phyloP scores from a whole-genome alignment of 495 filamentous ascomycete species.

The Penicillium longicatenatum region DNA sequence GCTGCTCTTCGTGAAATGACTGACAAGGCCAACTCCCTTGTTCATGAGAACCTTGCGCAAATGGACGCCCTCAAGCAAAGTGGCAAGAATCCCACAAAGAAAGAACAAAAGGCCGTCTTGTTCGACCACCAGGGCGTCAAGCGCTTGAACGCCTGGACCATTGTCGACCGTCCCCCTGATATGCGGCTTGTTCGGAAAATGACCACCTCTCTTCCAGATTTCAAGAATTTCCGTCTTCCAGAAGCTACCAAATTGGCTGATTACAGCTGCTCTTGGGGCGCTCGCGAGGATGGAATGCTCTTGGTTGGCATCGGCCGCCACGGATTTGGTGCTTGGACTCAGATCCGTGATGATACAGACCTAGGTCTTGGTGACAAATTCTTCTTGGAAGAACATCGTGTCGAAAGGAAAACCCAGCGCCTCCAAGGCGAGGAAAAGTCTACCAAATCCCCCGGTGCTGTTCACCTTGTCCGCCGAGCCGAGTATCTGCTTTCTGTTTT shows the following conservation, averaged over 20 bases:
- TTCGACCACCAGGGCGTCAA: slow-evolving; percentile 92
- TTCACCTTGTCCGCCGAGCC: slow-evolving; percentile 91
- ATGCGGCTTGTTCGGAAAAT: slow-evolving; percentile 80
- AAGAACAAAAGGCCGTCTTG: slow-evolving; percentile 93
- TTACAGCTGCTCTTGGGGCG: slow-evolving; percentile 88
- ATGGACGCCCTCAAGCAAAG: slow-evolving; percentile 64
- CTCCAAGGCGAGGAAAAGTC: slow-evolving; percentile 70
- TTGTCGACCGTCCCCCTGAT: slow-evolving; percentile 84
- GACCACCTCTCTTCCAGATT: slow-evolving; percentile 62
- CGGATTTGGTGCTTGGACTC: slow-evolving; percentile 90
- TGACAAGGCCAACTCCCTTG: slow-evolving; percentile 64
- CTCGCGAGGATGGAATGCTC: slow-evolving; percentile 95
- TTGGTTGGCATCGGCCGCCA: slow-evolving; percentile 89
- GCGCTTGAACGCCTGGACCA: slow-evolving; percentile 91
- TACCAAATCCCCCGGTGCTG: slow-evolving; percentile 90
- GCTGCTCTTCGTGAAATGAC: slow-evolving; percentile 72
- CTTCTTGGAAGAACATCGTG: slow-evolving; percentile 96
- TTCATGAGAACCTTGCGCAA: slow-evolving; percentile 66
- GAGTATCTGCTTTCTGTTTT: slow-evolving; percentile 93
- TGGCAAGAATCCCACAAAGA: slow-evolving; percentile 81
- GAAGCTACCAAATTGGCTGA: slow-evolving; percentile 86
- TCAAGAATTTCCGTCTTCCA: slow-evolving; percentile 77
- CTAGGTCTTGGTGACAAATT: slow-evolving; percentile 88
- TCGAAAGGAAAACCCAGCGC: slow-evolving; percentile 93
- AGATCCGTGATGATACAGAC: slow-evolving; percentile 89